Conservation (phyloP, 768 basidiomycete genomes). For the Russula lepida region DNA sequence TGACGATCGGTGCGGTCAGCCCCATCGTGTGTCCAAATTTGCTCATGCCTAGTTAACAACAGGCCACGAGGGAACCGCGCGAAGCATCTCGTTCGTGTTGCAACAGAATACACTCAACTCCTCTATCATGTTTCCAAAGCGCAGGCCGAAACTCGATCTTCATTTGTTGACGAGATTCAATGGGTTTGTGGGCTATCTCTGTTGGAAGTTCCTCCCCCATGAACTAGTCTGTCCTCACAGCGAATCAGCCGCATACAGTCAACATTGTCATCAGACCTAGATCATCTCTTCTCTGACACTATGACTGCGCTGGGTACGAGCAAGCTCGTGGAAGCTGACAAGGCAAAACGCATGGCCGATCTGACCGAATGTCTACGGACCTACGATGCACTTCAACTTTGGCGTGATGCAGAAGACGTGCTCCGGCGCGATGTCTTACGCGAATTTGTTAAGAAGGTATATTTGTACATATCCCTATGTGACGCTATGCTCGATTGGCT, state of each 20-base stretch:
- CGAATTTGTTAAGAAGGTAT: constrained; percentile 69
- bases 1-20: constrained; percentile 39
- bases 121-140: constrained; percentile 87
- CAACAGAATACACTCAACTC: constrained; percentile 86
- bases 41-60: neutral
- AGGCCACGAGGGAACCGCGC: constrained; percentile 58
- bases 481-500: neutral
- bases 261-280: constrained; percentile 79
- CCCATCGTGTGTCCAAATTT: constrained; percentile 9
- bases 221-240: constrained; percentile 32
- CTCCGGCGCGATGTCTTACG: constrained; percentile 63
- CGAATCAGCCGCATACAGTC: constrained; percentile 77
- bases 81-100: constrained; percentile 77
- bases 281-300: constrained; percentile 66
- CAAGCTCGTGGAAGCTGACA: constrained; percentile 55
- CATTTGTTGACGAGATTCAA: constrained; percentile 75
- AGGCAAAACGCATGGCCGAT: constrained; percentile 52
- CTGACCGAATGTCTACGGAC: constrained; percentile 71
- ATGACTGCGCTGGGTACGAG: constrained; percentile 43
- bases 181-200: constrained; percentile 48
- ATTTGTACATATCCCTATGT: constrained; percentile 9
- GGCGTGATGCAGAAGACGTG: constrained; percentile 86
- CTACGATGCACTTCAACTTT: constrained; percentile 72
- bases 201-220: constrained; percentile 2
- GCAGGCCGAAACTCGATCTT: constrained; percentile 54